Evolutionary conservation across 306 rosid genomes (phyloP).

Genomic region (Macrotyloma uniflorum): DNA sequence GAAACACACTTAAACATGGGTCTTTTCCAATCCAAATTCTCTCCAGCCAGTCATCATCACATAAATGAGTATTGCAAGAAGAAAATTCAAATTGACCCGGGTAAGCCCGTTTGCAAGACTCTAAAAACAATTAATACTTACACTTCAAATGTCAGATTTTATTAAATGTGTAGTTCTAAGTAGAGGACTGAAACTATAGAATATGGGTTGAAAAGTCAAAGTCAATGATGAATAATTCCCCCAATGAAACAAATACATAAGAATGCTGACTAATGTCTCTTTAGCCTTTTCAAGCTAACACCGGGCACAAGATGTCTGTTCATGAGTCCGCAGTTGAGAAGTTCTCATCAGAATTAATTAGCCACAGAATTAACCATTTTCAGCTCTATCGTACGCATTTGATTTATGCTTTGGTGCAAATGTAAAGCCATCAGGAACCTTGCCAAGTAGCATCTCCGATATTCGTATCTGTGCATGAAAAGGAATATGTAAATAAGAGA

Average conservation of each 20-base stretch:
- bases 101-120: not conserved
- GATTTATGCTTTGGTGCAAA: slow-evolving; percentile 95
- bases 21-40: not conserved
- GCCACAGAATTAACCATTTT: slow-evolving; percentile 64
- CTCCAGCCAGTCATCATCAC: not conserved
- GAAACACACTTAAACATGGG: not conserved
- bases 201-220: not conserved
- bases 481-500: slow-evolving; percentile 1
- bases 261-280: slow-evolving; percentile 4
- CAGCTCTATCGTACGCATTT: slow-evolving; percentile 88
- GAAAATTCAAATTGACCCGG: slow-evolving; percentile 23
- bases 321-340: not conserved
- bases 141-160: slow-evolving; percentile 33
- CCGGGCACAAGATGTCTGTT: not conserved
- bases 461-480: slow-evolving; percentile 66
- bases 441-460: slow-evolving; percentile 90
- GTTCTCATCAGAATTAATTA: slow-evolving; percentile 23
- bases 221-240: slow-evolving; percentile 30
- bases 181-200: not conserved
- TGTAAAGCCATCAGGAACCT: slow-evolving; percentile 78
- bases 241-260: not conserved
- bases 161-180: slow-evolving; percentile 9
- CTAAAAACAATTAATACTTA: not conserved
- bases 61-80: not conserved
- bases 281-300: slow-evolving; percentile 14